Conservation (phyloP, 2,329 filamentous ascomycete species). For the Pseudogymnoascus sp. region DNA sequence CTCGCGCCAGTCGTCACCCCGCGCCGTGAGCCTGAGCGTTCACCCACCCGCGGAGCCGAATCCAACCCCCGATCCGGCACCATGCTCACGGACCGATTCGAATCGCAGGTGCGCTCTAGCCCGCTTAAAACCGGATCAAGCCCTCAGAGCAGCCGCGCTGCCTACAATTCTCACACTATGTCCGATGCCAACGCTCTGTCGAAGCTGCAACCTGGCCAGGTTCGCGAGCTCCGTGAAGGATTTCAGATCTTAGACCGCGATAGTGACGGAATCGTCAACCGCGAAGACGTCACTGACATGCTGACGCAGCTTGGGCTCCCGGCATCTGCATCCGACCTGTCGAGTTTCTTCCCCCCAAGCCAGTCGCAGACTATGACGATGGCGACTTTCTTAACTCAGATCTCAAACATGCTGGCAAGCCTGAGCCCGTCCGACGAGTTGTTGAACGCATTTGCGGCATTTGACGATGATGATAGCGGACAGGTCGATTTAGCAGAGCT, state of each 20-base stretch:
- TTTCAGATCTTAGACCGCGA: conserved; percentile 90
- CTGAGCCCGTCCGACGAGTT: conserved; percentile 74
- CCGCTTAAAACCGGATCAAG: conserved; percentile 28
- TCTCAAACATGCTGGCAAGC: conserved; percentile 64
- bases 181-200: conserved; percentile 47
- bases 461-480: conserved; percentile 91
- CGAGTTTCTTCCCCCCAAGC: conserved; percentile 71
- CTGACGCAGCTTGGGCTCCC: conserved; percentile 76
- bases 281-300: conserved; percentile 80
- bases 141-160: conserved; percentile 23
- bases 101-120: conserved; percentile 14
- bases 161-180: conserved; percentile 25
- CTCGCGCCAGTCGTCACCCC: conserved; percentile 24
- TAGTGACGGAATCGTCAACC: conserved; percentile 73
- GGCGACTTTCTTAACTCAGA: conserved; percentile 73
- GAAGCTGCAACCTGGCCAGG: conserved; percentile 69
- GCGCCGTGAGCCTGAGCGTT: conserved; percentile 27
- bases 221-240: conserved; percentile 80
- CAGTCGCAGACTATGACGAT: conserved; percentile 67
- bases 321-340: conserved; percentile 59
- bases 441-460: conserved; percentile 82
- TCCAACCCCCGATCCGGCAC: conserved; percentile 24
- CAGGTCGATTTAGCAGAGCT: conserved; percentile 80
- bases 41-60: conserved; percentile 26
- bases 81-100: conserved; percentile 19